Evolutionary conservation across 2,329 filamentous ascomycete species (phyloP).

Genomic region (Ceratocystis smalleyi): DNA sequence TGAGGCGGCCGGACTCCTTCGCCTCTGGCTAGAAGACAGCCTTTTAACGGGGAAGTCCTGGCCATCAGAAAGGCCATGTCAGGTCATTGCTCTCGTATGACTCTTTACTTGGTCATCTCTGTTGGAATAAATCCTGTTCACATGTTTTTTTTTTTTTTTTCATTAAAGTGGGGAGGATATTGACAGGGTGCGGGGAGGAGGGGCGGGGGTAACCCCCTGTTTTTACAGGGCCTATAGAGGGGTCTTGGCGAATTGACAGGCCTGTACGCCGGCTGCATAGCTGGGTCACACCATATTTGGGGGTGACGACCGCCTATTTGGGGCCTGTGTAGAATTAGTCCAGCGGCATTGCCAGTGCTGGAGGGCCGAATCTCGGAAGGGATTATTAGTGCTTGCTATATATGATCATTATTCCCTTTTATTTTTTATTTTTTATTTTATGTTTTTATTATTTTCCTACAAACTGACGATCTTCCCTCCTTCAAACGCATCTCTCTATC

Average conservation of each 20-base stretch:
- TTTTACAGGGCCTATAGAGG: not conserved
- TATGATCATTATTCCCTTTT: not conserved
- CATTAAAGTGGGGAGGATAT: not conserved
- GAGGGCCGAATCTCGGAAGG: slow-evolving; percentile 14
- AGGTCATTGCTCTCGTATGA: not conserved
- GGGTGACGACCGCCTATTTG: not conserved
- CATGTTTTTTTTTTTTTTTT: not conserved
- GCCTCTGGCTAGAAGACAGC: not conserved
- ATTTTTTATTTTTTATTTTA: not conserved
- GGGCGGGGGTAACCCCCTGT: not conserved
- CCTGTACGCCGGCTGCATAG: not conserved
- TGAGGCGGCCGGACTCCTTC: not conserved
- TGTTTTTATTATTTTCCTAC: not conserved
- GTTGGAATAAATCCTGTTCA: not conserved
- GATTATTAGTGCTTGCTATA: not conserved
- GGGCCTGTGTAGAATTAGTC: not conserved
- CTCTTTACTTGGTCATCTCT: not conserved
- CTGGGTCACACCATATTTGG: not conserved
- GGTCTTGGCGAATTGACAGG: not conserved
- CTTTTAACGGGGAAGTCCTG: not conserved
- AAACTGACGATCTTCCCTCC: not conserved
- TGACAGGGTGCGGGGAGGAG: not conserved
- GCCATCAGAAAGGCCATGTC: not conserved
- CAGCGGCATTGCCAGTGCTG: slow-evolving; percentile 2
- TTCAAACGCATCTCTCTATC: not conserved